These are phyloP conservation scores for Daldinia grandis DNA, from an alignment of 495 filamentous ascomycete species.

Conservation along the genomic window DNA sequence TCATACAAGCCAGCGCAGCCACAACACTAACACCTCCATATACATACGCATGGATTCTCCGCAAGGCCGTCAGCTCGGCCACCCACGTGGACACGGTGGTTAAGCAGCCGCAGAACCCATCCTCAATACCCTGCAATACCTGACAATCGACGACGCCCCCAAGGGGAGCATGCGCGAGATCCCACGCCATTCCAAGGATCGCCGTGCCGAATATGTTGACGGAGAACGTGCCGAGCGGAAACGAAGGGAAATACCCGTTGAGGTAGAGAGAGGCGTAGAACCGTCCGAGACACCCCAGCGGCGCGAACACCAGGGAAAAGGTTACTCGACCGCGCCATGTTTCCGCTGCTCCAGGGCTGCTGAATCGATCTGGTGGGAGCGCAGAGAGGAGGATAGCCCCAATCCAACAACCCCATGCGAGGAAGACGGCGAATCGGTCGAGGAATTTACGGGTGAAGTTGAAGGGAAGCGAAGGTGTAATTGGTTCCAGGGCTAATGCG, in stretches of 20 bases:
- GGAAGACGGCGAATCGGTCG: constrained; percentile 67
- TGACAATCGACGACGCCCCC: constrained; percentile 72
- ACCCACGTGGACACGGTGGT: constrained; percentile 97
- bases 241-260: constrained; percentile 71
- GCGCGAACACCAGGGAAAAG: constrained; percentile 86
- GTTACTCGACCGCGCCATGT: constrained; percentile 78
- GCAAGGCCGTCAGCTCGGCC: constrained; percentile 74
- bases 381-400: constrained; percentile 78
- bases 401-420: constrained; percentile 79
- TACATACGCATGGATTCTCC: constrained; percentile 72
- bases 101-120: constrained; percentile 90
- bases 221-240: constrained; percentile 88
- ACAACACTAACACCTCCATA: constrained; percentile 76
- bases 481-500: constrained; percentile 67
- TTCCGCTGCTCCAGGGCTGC: constrained; percentile 50
- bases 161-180: constrained; percentile 69
- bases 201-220: constrained; percentile 83
- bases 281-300: constrained; percentile 76
- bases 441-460: constrained; percentile 64
- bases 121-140: constrained; percentile 82
- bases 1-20: constrained; percentile 69
- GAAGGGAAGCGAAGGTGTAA: constrained; percentile 67
- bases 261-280: constrained; percentile 75
- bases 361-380: constrained; percentile 72
- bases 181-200: constrained; percentile 71